phyloP scores from a whole-genome alignment of 2,329 filamentous ascomycete genomes.

The Botrytis deweyae region DNA sequence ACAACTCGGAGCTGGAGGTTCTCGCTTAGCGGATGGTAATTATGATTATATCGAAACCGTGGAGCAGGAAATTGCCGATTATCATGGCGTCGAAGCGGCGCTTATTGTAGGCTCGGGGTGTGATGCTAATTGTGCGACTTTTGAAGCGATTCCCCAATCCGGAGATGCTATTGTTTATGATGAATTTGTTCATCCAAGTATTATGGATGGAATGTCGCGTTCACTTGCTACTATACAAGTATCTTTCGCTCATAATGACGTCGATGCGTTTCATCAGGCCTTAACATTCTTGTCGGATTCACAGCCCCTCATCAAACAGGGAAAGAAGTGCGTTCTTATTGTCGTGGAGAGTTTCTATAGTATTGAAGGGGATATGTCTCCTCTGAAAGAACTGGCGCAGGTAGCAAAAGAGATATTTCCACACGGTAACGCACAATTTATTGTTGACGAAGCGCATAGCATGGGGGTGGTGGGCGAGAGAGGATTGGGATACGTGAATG shows the following conservation, averaged over 20 bases:
- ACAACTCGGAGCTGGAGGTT: background rate
- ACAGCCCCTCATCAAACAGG: background rate
- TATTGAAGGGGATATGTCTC: conserved; percentile 6
- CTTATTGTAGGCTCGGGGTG: background rate
- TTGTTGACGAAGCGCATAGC: conserved; percentile 1
- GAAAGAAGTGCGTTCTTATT: background rate
- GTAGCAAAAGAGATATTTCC: background rate
- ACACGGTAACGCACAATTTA: background rate
- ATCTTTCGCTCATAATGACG: background rate
- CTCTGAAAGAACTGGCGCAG: background rate
- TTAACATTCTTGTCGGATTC: background rate
- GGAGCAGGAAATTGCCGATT: background rate
- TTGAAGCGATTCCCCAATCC: background rate
- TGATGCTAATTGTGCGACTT: background rate
- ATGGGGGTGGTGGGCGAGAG: background rate
- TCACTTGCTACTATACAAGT: background rate
- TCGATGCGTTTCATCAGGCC: background rate
- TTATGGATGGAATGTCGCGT: background rate
- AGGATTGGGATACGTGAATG: background rate
- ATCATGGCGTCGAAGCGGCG: background rate
- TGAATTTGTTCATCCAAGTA: background rate
- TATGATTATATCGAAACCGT: background rate
- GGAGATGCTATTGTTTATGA: conserved; percentile 8
- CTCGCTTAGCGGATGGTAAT: background rate
- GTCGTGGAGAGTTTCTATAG: background rate